Evolutionary conservation across 805 yeast genomes (phyloP), one percentile per base, ranked within the genome.

Genomic region (Hanseniaspora thailandica): DNA sequence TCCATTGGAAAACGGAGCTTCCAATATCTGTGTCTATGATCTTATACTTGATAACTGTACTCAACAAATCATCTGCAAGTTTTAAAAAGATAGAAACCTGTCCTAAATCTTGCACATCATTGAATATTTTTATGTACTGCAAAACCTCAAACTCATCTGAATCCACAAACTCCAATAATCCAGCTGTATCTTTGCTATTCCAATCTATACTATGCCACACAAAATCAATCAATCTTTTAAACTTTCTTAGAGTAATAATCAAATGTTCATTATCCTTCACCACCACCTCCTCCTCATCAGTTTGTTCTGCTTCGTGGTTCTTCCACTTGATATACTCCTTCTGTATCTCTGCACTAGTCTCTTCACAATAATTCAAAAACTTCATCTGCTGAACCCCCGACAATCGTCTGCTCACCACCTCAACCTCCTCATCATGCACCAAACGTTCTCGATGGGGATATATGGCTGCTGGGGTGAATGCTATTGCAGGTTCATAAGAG

Each of bases 21-120:
- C 62, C 56, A 57, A 58, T 57, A 5, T 60, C 61, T 7, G 59
- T 60, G 3, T 49, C 47, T 6, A 58, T 36, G 52, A 71, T 56
- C 45, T 70, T 57, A 57, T 69, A 69, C 57, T 73, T 78, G 13
- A 69, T 73, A 8, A 81, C 58, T 58, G 76, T 83, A 57, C 82
- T 89, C 46, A 79, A 73, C 28, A 82, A 61, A 57, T 83, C 88
- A 47, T 84, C 86, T 47, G 86, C 76, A 2, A 84, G 71, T 39
- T 74, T 72, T 23, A 86, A 68, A 17, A 83, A 64, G 58, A 82
- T 83, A 50, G 79, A 78, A 0, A 75, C 70, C 62, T 82, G 89
- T 0, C 85, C 86, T 60, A 76, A 77, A 33, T 66, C 54, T 15
- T 70, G 67, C 1, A 65, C 59, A 19, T 57, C 44, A 13, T 26